Base-by-base conservation (phyloP, 164 flowering plant species). In the Taxillus chinensis region DNA sequence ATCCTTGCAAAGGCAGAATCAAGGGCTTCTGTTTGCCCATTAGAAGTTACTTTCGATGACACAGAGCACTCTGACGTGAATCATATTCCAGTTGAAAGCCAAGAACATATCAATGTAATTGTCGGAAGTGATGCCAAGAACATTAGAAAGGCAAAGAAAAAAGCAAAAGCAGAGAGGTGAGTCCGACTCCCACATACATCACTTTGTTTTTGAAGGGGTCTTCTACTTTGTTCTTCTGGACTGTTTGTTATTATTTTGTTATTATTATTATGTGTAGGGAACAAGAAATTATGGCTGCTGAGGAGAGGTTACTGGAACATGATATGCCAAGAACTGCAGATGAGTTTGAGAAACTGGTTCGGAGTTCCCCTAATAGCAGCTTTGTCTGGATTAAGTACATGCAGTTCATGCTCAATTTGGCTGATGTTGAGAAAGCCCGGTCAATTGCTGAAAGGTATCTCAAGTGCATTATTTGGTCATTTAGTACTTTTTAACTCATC, bases 351-450 rank as follows among this genome's bases (percentile, higher is more conserved):
- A 93, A 83, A 61, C 49, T 89, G 58, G 79, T 95, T 71, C 76
- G 96, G 65, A 79, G 82, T 73, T 95, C 97, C 56, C 99, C 99
- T 8, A 86, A 86, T 74, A 91, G 85, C 73, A 91, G 99, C 70
- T 83, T 81, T 70, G 73, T 83, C 43, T 95, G 99, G 99, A 83
- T 95, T 61, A 82, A 87, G 50, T 95, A 95, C 72, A 95, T 91
- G 89, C 87, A 74, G 8, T 86, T 79, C 78, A 66, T 78, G 81
- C 79, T 87, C 16, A 72, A 81, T 50, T 61, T 81, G 75, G 86
- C 88, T 61, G 90, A 91, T 64, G 67, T 87, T 14, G 93, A 83
- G 71, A 85, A 85, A 69, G 99, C 97, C 27, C 91, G 97, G 8
- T 77, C 90, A 8, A 78, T 95, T 72, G 96, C 96, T 67, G 97